Conservation (phyloP, 1,284 basidiomycete species). For the Tilletia walkeri region DNA sequence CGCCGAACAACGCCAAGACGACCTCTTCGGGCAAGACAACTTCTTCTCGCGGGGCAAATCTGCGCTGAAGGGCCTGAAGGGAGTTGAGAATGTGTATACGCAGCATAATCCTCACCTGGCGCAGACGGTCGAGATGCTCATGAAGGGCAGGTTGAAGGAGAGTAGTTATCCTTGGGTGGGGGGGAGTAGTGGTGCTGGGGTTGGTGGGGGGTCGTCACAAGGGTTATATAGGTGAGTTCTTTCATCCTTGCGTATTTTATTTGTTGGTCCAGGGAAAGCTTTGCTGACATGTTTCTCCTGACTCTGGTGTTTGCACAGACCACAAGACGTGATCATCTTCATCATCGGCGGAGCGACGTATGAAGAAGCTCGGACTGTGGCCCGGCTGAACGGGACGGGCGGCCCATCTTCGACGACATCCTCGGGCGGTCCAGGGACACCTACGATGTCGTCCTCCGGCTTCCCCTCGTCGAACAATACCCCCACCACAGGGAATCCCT, state of each 20-base stretch:
- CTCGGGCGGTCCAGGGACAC: background rate
- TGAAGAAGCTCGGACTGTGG: conserved; percentile 49
- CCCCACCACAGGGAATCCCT: background rate
- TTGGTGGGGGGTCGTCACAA: background rate
- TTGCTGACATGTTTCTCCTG: no score
- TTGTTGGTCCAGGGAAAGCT: no score
- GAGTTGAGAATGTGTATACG: conserved; percentile 98
- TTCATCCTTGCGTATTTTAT: background rate
- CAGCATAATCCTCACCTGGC: conserved; percentile 92
- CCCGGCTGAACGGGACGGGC: conserved; percentile 40
- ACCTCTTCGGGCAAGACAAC: conserved; percentile 93
- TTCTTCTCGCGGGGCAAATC: conserved; percentile 90
- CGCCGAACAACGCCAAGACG: conserved; percentile 92
- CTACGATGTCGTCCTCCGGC: background rate
- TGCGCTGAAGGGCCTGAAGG: conserved; percentile 92
- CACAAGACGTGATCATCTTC: conserved; percentile 53
- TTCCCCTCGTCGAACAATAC: background rate
- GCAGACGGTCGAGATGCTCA: conserved; percentile 84
- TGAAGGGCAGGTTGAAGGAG: conserved; percentile 82
- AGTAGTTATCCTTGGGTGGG: conserved; percentile 77
- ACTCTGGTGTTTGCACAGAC: conserved; percentile 20
- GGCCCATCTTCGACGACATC: conserved; percentile 13
- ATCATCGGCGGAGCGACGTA: conserved; percentile 54
- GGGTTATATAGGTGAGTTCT: background rate
- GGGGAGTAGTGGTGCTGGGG: background rate